These are phyloP conservation scores for Botryobasidium botryosum DNA, from an alignment of 768 basidiomycete species.

Conservation along the genomic window DNA sequence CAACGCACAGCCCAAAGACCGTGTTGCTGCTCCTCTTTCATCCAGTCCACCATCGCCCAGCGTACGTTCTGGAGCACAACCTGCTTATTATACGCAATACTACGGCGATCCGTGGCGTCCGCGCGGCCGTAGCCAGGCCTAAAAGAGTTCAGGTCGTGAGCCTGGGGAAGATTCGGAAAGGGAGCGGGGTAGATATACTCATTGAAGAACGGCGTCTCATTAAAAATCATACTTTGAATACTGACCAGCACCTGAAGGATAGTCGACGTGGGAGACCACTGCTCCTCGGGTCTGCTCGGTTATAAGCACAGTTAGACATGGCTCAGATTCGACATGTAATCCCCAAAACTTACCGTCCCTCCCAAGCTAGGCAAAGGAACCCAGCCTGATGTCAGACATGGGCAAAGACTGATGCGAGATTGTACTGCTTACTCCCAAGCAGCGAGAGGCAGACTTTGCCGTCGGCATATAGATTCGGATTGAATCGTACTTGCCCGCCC, in stretches of 20 bases:
- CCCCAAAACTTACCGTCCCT: too few species aligned
- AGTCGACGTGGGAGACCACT: conserved; percentile 36
- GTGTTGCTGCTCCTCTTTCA: conserved; percentile 25
- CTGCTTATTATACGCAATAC: conserved; percentile 32
- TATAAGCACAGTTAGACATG: too few species aligned
- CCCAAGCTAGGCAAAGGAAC: too few species aligned
- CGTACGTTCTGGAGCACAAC: conserved; percentile 27
- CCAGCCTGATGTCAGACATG: too few species aligned
- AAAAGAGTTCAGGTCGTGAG: not conserved
- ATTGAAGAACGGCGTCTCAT: conserved; percentile 38
- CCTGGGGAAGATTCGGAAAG: not conserved
- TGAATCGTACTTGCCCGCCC: conserved; percentile 33
- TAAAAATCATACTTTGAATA: conserved; percentile 42
- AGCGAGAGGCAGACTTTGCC: conserved; percentile 40
- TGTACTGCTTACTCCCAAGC: conserved; percentile 28
- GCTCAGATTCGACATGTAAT: too few species aligned
- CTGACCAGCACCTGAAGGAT: conserved; percentile 39
- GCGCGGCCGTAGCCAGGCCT: conserved; percentile 35
- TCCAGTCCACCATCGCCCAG: conserved; percentile 40
- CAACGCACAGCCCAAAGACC: conserved; percentile 32
- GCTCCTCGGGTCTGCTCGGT: conserved; percentile 28
- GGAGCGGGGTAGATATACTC: conserved; percentile 26
- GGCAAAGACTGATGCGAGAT: not conserved
- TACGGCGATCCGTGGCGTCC: conserved; percentile 20
- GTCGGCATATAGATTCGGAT: conserved; percentile 34